Conservation (phyloP, 1,284 basidiomycete genomes). For the Irpex sp. region DNA sequence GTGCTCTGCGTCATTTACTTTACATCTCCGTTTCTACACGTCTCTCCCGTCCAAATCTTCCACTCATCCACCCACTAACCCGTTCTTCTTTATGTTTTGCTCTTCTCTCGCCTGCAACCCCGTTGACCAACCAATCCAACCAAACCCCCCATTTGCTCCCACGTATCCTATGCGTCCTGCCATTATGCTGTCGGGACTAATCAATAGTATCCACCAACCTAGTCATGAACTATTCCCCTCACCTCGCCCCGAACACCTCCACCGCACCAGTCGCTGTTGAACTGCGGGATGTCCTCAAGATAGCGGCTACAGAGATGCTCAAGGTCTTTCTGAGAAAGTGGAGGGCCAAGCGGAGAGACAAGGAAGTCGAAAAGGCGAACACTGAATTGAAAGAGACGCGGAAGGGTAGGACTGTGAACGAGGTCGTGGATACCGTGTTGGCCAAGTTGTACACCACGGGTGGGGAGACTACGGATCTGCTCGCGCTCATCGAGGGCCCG, state of each 20-base stretch:
- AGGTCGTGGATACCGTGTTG: slow-evolving; percentile 83
- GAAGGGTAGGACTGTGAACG: slow-evolving; percentile 20
- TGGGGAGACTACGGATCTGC: slow-evolving; percentile 57
- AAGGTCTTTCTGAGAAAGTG: slow-evolving; percentile 56
- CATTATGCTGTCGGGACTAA: slow-evolving; percentile 49
- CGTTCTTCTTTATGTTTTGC: neutral
- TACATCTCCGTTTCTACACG: slow-evolving; percentile 13
- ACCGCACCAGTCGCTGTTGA: slow-evolving; percentile 66
- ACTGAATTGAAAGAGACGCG: slow-evolving; percentile 19
- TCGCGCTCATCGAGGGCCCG: slow-evolving; percentile 55
- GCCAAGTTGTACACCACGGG: slow-evolving; percentile 68
- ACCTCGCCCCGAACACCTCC: slow-evolving; percentile 69
- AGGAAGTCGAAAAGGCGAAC: slow-evolving; percentile 12
- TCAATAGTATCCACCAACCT: slow-evolving; percentile 76
- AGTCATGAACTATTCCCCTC: slow-evolving; percentile 87
- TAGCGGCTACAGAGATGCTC: slow-evolving; percentile 67
- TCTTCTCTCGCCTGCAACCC: slow-evolving; percentile 19
- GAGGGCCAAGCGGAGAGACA: slow-evolving; percentile 26
- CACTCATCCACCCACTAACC: neutral
- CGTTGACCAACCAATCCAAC: slow-evolving; percentile 22
- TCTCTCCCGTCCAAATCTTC: slow-evolving; percentile 16
- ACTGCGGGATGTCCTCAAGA: slow-evolving; percentile 54
- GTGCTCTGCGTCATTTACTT: slow-evolving; percentile 28
- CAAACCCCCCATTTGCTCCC: slow-evolving; percentile 19
- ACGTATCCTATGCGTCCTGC: slow-evolving; percentile 12